phyloP scores from a whole-genome alignment of 495 filamentous ascomycete species.

The Astrocystis sublimbata region DNA sequence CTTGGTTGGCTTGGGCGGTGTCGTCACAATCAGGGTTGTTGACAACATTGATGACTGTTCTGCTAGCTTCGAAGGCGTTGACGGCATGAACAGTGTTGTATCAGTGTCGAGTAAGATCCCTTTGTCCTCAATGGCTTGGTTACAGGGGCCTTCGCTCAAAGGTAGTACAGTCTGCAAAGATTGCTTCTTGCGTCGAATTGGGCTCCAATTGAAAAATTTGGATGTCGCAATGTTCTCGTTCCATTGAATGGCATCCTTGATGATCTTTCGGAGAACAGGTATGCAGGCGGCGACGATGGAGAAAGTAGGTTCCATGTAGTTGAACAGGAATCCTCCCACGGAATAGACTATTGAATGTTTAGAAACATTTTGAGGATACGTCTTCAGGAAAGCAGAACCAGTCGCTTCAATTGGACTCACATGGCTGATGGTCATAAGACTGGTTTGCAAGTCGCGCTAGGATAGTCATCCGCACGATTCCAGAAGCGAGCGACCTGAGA shows the following conservation, averaged over 20 bases:
- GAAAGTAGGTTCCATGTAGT: conserved; percentile 14
- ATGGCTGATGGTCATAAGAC: conserved; percentile 15
- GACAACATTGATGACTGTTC: not conserved
- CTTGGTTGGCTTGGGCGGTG: not conserved
- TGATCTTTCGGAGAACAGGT: conserved; percentile 15
- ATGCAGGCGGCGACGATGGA: conserved; percentile 19
- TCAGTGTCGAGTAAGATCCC: not conserved
- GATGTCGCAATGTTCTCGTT: not conserved
- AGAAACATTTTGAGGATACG: not conserved
- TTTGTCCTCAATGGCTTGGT: not conserved
- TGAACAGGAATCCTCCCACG: conserved; percentile 13
- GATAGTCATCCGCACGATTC: conserved; percentile 1
- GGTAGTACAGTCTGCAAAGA: not conserved
- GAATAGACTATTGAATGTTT: conserved; percentile 12
- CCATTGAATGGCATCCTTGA: conserved; percentile 11
- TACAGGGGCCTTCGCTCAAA: not conserved
- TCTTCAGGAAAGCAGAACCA: not conserved
- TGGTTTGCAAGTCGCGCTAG: conserved; percentile 1
- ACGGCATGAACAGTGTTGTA: not conserved
- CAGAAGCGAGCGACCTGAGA: conserved; percentile 12
- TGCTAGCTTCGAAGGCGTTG: not conserved
- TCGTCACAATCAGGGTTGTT: not conserved
- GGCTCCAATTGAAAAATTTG: not conserved
- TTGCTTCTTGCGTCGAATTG: not conserved
- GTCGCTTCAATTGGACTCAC: not conserved